Conservation (phyloP, 169 alveolate species). For the Plasmodium knowlesi region DNA sequence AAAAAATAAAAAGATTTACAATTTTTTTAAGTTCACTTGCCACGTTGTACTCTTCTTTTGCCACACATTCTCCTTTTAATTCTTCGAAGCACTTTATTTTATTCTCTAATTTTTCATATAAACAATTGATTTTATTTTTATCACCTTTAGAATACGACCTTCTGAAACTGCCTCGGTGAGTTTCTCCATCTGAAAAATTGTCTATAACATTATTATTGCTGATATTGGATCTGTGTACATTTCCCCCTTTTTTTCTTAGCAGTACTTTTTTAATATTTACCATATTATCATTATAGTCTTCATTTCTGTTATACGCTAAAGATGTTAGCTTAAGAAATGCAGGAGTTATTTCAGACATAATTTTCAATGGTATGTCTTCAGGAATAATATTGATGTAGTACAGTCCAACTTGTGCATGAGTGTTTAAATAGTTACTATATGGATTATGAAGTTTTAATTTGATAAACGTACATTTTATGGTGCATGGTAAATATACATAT, state of each 20-base stretch:
- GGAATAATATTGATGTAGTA: constrained; percentile 68
- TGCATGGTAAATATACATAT: constrained; percentile 73
- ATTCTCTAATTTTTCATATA: constrained; percentile 64
- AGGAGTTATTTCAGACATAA: constrained; percentile 22
- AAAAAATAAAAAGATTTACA: constrained; percentile 61
- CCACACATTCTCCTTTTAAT: constrained; percentile 73
- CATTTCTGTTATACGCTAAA: constrained; percentile 19
- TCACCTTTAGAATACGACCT: constrained; percentile 19
- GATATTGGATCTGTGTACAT: constrained; percentile 1
- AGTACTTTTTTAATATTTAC: constrained; percentile 20
- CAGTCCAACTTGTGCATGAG: constrained; percentile 64
- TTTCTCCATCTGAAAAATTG: neutral
- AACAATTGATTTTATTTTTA: constrained; percentile 30
- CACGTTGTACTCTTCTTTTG: constrained; percentile 53
- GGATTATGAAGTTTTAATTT: constrained; percentile 56
- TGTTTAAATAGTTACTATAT: constrained; percentile 40
- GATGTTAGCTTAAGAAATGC: constrained; percentile 43
- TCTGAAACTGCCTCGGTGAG: constrained; percentile 19
- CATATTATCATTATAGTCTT: constrained; percentile 23
- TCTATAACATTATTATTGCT: constrained; percentile 7
- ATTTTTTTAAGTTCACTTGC: constrained; percentile 72
- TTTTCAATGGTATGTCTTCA: constrained; percentile 37
- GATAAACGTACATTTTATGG: constrained; percentile 71
- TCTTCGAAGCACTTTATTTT: constrained; percentile 72
- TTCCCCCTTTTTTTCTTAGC: constrained; percentile 29